Conservation (phyloP, 2,329 filamentous ascomycete genomes). For the Paecilomyces sp. region DNA sequence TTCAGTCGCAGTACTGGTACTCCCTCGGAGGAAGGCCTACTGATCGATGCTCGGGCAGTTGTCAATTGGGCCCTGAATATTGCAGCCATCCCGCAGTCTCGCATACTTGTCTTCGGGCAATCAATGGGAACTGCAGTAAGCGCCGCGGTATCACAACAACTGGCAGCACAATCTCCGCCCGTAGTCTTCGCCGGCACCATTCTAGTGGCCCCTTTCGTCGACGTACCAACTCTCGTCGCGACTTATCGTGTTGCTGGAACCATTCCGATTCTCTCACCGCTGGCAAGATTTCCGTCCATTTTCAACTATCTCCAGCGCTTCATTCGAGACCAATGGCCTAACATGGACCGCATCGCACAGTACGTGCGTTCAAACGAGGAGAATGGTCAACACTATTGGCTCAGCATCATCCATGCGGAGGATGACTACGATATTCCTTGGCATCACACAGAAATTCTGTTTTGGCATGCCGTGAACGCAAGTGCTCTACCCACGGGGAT, state of each 20-base stretch:
- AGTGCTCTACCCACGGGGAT: conserved; percentile 26
- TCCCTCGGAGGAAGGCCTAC: conserved; percentile 50
- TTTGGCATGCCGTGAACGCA: conserved; percentile 51
- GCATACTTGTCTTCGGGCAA: conserved; percentile 54
- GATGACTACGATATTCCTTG: conserved; percentile 29
- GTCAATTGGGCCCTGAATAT: conserved; percentile 48
- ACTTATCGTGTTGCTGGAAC: conserved; percentile 53
- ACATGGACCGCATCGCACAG: conserved; percentile 41
- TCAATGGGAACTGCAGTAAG: conserved; percentile 52
- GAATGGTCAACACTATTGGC: conserved; percentile 15
- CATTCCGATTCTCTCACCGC: conserved; percentile 48
- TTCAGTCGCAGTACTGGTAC: conserved; percentile 49
- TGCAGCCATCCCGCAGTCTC: conserved; percentile 45
- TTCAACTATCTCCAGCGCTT: conserved; percentile 42
- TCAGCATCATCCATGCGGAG: conserved; percentile 28
- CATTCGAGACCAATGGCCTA: conserved; percentile 46
- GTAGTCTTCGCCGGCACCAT: conserved; percentile 48
- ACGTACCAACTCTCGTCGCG: conserved; percentile 46
- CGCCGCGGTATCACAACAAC: conserved; percentile 38
- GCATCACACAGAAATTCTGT: conserved; percentile 38
- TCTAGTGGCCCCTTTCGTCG: conserved; percentile 51
- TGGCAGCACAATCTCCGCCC: conserved; percentile 35
- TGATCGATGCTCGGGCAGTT: conserved; percentile 47
- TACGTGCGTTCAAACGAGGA: conserved; percentile 29
- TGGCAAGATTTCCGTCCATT: conserved; percentile 42